A percentile compares a stretch with the other conserved stretches of the same genome.
Evolutionary conservation across 345 rosid genomes (phyloP).

Genomic region (Cardamine resedifolia): DNA sequence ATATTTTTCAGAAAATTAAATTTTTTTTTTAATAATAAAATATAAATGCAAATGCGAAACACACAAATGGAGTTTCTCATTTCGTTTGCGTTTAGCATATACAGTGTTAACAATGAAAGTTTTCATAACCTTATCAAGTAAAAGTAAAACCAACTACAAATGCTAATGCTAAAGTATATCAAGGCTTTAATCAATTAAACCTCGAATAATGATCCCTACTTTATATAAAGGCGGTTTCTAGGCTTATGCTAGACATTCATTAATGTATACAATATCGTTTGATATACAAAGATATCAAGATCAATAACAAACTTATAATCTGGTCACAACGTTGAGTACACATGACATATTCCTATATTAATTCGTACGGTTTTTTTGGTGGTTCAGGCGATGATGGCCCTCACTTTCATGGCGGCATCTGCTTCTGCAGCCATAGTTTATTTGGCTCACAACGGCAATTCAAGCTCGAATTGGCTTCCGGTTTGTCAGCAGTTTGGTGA

Average conservation of each 20-base stretch:
- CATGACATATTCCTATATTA: background rate
- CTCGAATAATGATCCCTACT: background rate
- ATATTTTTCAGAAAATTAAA: background rate
- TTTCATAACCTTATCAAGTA: background rate
- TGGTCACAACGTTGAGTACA: background rate
- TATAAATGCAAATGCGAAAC: background rate
- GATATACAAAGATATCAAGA: background rate
- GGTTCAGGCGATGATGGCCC: conserved; percentile 62
- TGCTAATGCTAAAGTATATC: background rate
- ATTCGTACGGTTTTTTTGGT: background rate
- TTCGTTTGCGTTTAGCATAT: background rate
- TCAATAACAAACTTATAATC: background rate
- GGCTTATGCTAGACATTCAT: background rate
- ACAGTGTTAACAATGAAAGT: background rate
- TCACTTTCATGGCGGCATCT: conserved; percentile 52
- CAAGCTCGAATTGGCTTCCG: conserved; percentile 73
- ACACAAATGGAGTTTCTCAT: background rate
- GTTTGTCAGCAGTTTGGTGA: conserved; percentile 85
- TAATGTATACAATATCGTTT: background rate
- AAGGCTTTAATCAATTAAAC: background rate
- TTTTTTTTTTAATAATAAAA: background rate
- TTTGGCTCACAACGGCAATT: conserved; percentile 86
- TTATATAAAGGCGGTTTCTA: background rate
- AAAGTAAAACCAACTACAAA: background rate
- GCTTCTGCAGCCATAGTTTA: conserved; percentile 79